A percentile compares a stretch with the other conserved stretches of the same genome.
Conservation (phyloP, 345 rosid species). For the Acer campestre region DNA sequence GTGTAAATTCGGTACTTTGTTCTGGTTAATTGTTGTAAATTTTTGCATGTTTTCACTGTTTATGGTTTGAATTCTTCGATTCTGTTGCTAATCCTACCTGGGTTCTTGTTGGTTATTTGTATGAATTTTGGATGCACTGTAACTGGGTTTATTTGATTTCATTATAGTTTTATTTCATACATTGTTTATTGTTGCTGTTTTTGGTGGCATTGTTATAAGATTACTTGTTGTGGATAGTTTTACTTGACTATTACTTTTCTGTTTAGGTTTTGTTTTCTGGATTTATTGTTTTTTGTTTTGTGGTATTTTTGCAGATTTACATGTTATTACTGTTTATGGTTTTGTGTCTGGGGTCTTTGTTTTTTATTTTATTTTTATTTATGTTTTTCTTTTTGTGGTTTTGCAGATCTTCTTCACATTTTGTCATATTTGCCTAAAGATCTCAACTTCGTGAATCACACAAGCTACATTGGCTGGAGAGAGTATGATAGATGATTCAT, state of each 20-base stretch:
- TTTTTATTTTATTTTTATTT: neutral
- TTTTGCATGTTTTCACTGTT: neutral
- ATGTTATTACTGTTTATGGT: neutral
- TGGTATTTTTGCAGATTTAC: neutral
- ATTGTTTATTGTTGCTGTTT: neutral
- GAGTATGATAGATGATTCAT: constrained; percentile 56
- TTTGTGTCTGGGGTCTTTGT: neutral
- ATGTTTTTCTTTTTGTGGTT: constrained; percentile 9
- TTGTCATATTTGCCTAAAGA: constrained; percentile 81
- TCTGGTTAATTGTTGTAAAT: neutral
- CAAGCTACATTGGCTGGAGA: constrained; percentile 92
- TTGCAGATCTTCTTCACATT: constrained; percentile 94
- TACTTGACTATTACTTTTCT: neutral
- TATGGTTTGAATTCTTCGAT: neutral
- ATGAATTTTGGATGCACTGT: neutral
- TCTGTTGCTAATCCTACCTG: neutral
- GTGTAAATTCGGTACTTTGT: neutral
- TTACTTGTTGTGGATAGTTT: neutral
- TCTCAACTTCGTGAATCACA: constrained; percentile 81
- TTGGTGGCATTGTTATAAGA: neutral
- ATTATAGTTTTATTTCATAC: neutral
- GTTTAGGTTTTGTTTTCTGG: neutral
- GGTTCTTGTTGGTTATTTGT: neutral
- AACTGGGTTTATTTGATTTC: neutral
- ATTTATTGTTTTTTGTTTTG: neutral